Evolutionary conservation across 2,329 filamentous ascomycete genomes (phyloP).

Genomic region (Sphaerulina vaccinii): DNA sequence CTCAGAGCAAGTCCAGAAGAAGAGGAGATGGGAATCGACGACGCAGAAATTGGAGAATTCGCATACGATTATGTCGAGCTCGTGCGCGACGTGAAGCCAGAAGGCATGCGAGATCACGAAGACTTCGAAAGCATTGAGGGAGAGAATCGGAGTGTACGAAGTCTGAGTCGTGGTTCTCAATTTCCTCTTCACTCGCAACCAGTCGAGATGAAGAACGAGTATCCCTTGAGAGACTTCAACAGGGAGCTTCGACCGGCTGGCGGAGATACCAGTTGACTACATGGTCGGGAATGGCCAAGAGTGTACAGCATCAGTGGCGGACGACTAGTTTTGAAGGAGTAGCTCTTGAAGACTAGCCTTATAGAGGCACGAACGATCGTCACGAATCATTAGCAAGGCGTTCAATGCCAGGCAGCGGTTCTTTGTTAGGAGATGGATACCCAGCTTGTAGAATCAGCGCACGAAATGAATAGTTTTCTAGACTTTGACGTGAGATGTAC

Average conservation of each 20-base stretch:
- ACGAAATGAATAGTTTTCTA: too few species aligned
- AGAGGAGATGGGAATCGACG: constrained; percentile 81
- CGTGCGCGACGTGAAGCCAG: constrained; percentile 61
- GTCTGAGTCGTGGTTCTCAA: constrained; percentile 6
- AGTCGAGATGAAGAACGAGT: constrained; percentile 11
- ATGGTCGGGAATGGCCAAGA: constrained; percentile 2
- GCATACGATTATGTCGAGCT: constrained; percentile 94
- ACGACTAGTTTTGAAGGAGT: neutral
- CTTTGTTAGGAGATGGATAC: neutral
- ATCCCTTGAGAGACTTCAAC: constrained; percentile 13
- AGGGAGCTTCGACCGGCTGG: constrained; percentile 1
- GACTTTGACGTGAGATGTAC: too few species aligned
- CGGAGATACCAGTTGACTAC: constrained; percentile 4
- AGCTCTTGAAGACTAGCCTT: neutral
- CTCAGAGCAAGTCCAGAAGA: constrained; percentile 74
- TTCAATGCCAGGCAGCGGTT: neutral
- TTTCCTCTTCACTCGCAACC: constrained; percentile 5
- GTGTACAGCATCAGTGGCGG: constrained; percentile 8
- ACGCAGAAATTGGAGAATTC: constrained; percentile 86
- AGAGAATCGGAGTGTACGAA: constrained; percentile 7
- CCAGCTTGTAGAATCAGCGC: too few species aligned
- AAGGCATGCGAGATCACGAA: constrained; percentile 10
- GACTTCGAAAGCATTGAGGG: constrained; percentile 8
- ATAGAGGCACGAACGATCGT: neutral
- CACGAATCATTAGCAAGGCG: neutral